These are phyloP conservation scores for Boletus sp. DNA, from an alignment of 768 basidiomycete species.

Conservation along the genomic window DNA sequence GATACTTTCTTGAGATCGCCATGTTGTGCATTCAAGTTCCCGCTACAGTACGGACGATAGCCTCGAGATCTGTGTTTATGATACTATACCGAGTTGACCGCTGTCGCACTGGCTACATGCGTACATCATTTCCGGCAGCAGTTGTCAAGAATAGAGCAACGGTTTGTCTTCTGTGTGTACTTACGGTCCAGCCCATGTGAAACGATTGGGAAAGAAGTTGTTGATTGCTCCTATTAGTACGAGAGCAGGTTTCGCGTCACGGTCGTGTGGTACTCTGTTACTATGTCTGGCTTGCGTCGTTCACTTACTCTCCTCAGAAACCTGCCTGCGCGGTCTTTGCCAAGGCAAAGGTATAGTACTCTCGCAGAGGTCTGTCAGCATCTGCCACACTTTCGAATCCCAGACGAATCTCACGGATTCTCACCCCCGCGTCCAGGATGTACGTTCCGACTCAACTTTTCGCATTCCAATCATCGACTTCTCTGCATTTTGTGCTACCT, in stretches of 20 bases:
- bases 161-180: no score
- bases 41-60: conserved; percentile 60
- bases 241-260: neutral
- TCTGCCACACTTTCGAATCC: neutral
- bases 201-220: no score
- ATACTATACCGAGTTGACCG: conserved; percentile 66
- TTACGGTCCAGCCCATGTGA: no score
- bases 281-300: conserved; percentile 6
- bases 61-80: no score
- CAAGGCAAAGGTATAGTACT: conserved; percentile 19
- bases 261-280: no score
- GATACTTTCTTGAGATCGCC: conserved; percentile 64
- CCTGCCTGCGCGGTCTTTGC: neutral
- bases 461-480: conserved; percentile 43
- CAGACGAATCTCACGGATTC: conserved; percentile 11
- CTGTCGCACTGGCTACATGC: conserved; percentile 84
- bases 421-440: conserved; percentile 28
- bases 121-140: conserved; percentile 73
- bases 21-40: conserved; percentile 73
- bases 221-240: no score
- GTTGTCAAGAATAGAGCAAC: conserved; percentile 78
- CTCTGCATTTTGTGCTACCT: conserved; percentile 55
- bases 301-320: conserved; percentile 10
- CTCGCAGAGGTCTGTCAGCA: conserved; percentile 23
- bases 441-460: conserved; percentile 28